These are phyloP conservation scores for Avena atlantica DNA, from an alignment of 176 grass and related monocot species.

Conservation along the genomic window DNA sequence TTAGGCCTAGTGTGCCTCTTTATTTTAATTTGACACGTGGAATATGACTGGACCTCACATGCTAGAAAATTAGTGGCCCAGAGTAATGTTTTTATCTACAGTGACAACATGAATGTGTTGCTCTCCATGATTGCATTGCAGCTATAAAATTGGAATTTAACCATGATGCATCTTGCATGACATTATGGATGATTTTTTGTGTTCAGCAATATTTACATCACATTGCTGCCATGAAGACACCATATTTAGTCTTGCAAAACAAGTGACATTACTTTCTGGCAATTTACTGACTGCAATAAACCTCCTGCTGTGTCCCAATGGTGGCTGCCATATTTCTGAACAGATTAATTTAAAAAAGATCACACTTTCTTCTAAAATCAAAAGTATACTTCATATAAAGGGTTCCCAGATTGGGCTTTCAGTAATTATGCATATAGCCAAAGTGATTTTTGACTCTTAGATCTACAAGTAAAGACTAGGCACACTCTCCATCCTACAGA, in stretches of 20 bases:
- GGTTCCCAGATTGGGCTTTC: slow-evolving; percentile 28
- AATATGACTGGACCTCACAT: slow-evolving; percentile 19
- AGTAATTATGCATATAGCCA: not conserved
- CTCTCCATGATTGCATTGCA: slow-evolving; percentile 7
- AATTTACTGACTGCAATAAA: not conserved
- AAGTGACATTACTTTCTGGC: not conserved
- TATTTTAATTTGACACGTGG: slow-evolving; percentile 17
- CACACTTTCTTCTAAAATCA: slow-evolving; percentile 5
- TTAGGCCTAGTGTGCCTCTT: slow-evolving; percentile 17
- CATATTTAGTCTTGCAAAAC: not conserved
- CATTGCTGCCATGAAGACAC: not conserved
- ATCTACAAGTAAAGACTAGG: slow-evolving; percentile 13
- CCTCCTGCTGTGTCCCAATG: slow-evolving; percentile 1
- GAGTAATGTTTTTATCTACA: slow-evolving; percentile 17
- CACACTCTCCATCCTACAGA: not conserved
- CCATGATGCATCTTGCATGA: not conserved
- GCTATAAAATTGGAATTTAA: not conserved
- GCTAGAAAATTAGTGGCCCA: slow-evolving; percentile 12
- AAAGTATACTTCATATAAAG: slow-evolving; percentile 10
- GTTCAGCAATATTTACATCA: not conserved
- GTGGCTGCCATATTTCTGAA: slow-evolving; percentile 18
- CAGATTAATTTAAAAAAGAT: slow-evolving; percentile 17
- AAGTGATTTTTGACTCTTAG: slow-evolving; percentile 10
- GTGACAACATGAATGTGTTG: slow-evolving; percentile 9
- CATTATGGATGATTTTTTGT: slow-evolving; percentile 5